Base-by-base conservation (phyloP, 352 stramenopile genomes). In the Pythium periplocum region DNA sequence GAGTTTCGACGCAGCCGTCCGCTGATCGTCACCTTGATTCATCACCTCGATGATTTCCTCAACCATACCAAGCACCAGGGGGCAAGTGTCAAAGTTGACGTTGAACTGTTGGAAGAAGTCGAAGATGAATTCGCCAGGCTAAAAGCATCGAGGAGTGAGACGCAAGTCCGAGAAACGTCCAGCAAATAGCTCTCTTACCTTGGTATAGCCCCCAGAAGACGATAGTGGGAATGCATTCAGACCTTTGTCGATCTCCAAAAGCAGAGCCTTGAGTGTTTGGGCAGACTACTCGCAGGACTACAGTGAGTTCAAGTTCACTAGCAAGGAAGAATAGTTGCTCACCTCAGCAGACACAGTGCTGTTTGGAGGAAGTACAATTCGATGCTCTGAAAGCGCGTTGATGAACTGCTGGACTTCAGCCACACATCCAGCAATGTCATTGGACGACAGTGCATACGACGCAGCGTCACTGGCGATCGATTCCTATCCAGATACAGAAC, bases 381-480 rank as follows among this genome's bases (percentile, higher is more conserved):
- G 78, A 35, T 85, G 73, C 10, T 86, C 83, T 9, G 56, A 75
- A 6, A 93, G 61, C 11, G 66, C 80, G 33, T 71, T 73, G 30
- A 90, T 83, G 45, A 93, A 95, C 45, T 89, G 78, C 40, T 97
- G 71, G 32, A 98, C 82, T 74, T 99, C 97, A 4, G 72, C 61
- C 12, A 99, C 90, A 38, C 93, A 98, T 31, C 86, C 90, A n/a
- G 82, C 81, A 47, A 99, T 90, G 58, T 99, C 92, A 5, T 73
- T 83, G 17, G 87, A 97, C 1, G 83, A 97, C 3, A 99, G 67
- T 32, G 98, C 87, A 66, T 99, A 98, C 5, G 96, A 99, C 9
- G 96, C 91, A 8, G 92, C 93, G 7, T 99, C 96, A 38, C 87
- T 97, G 0, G 84, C 90, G 34, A 97, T 80, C 4, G 83, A 93